Conservation (phyloP, 2,329 filamentous ascomycete species). For the Myriosclerotinia curreyana region DNA sequence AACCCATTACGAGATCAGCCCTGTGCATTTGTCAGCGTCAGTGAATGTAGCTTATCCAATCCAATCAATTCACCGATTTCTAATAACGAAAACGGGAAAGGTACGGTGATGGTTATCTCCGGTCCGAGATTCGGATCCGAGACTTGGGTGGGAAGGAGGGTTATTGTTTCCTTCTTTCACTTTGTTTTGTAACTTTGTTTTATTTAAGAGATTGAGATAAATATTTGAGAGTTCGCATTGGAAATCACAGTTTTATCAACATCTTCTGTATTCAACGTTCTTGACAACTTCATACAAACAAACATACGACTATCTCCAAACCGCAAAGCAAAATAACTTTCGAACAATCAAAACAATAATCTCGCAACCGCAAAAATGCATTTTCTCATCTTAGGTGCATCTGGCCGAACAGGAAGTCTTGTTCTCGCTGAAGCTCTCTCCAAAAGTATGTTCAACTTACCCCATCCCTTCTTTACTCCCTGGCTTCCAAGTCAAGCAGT, state of each 20-base stretch:
- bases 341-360: neutral
- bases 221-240: conserved; percentile 5
- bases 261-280: neutral
- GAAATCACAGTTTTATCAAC: neutral
- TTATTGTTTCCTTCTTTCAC: neutral
- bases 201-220: neutral
- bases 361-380: conserved; percentile 39
- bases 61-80: neutral
- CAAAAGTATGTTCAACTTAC: conserved; percentile 10
- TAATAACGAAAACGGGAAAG: neutral
- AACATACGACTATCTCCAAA: neutral
- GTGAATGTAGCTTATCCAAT: too few species aligned
- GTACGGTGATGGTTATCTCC: neutral
- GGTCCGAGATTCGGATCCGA: conserved; percentile 8
- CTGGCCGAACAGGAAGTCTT: conserved; percentile 47
- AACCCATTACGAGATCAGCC: neutral
- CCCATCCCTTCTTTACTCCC: neutral
- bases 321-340: neutral
- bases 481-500: neutral
- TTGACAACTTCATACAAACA: too few species aligned
- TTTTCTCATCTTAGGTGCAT: conserved; percentile 47
- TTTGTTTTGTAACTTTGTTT: neutral
- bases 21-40: neutral
- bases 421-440: conserved; percentile 44
- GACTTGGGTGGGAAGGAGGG: neutral